Conservation (phyloP, 345 rosid genomes). For the Salix exigua region DNA sequence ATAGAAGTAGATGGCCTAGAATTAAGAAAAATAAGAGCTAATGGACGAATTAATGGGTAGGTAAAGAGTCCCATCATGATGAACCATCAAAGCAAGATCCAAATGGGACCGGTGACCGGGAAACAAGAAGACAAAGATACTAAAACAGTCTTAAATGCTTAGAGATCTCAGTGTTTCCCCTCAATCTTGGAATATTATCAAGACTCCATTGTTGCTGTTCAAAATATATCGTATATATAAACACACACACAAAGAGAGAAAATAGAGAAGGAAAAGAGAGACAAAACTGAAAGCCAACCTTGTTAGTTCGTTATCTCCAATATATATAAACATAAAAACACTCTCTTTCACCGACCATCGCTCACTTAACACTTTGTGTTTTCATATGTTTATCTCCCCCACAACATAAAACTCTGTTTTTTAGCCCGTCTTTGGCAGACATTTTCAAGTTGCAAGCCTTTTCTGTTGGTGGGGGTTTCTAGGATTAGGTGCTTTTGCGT, state of each 20-base stretch:
- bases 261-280: not conserved
- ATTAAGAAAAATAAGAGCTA: not conserved
- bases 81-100: not conserved
- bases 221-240: not conserved
- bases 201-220: not conserved
- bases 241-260: not conserved
- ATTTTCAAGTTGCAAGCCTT: conserved; percentile 4
- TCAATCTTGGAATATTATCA: not conserved
- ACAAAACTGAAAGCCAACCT: conserved; percentile 5
- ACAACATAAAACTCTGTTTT: not conserved
- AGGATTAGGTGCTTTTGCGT: not conserved
- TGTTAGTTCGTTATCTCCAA: not conserved
- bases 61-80: not conserved
- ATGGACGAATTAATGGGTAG: not conserved
- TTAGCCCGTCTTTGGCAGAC: not conserved
- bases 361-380: conserved; percentile 1
- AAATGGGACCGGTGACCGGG: conserved; percentile 23
- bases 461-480: not conserved
- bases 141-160: conserved; percentile 9
- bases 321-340: conserved; percentile 18
- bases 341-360: conserved; percentile 17
- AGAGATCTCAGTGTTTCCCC: conserved; percentile 13
- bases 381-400: conserved; percentile 8
- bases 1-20: not conserved
- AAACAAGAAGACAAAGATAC: conserved; percentile 19